Percentiles rank a stretch among this genome's conserved stretches.
Conservation (phyloP, 2,329 filamentous ascomycete species). For the Ophiostoma sp. region DNA sequence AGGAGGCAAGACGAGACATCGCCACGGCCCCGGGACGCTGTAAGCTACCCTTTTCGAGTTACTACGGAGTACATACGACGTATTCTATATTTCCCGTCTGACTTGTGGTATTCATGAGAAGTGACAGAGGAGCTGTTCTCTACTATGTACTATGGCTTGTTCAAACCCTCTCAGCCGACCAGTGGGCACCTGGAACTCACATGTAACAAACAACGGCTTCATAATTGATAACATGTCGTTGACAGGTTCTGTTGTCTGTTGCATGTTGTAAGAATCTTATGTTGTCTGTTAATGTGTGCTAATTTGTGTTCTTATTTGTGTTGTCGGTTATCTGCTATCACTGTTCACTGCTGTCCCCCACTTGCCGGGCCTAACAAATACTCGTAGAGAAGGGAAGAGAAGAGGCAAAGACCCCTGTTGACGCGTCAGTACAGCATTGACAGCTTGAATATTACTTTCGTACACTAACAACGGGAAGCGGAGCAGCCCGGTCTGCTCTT, state of each 20-base stretch:
- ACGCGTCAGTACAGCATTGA: conserved; percentile 2
- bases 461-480: conserved; percentile 8
- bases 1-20: conserved; percentile 5
- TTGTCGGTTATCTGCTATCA: too few relatives aligned
- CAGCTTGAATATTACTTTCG: not conserved
- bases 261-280: not conserved
- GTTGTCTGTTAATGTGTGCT: too few relatives aligned
- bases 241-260: not conserved
- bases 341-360: not conserved
- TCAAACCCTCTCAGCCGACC: too few relatives aligned
- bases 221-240: too few relatives aligned
- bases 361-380: not conserved
- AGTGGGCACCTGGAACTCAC: not conserved
- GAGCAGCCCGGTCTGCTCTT: conserved; percentile 2
- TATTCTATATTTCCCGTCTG: not conserved
- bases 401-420: not conserved
- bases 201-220: not conserved
- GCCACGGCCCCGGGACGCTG: conserved; percentile 5
- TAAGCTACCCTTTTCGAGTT: not conserved
- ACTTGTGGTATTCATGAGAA: not conserved
- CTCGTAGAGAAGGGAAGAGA: not conserved
- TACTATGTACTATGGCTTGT: not conserved
- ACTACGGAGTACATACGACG: not conserved
- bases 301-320: too few relatives aligned
- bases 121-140: not conserved